Percentiles rank a stretch among this genome's conserved stretches.
These are phyloP conservation scores for Phialemonium atrogriseum DNA, from an alignment of 2,329 filamentous ascomycete species.

Conservation along the genomic window DNA sequence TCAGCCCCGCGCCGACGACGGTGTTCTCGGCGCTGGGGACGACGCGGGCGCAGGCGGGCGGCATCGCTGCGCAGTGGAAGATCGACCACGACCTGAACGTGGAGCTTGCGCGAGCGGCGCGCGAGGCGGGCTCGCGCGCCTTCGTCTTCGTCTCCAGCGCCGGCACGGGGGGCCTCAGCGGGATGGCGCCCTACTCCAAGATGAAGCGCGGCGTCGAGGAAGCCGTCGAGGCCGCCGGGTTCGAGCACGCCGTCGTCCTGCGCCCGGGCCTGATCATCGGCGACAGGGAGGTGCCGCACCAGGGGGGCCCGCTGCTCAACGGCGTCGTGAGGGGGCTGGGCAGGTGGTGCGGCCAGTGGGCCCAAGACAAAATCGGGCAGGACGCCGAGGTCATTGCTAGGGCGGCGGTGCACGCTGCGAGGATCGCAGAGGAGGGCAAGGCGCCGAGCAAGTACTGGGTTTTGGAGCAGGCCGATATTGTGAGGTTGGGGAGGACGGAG, in stretches of 20 bases:
- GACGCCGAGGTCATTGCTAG: constrained; percentile 64
- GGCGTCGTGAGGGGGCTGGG: constrained; percentile 48
- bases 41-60: constrained; percentile 66
- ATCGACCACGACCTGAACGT: constrained; percentile 86
- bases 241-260: constrained; percentile 69
- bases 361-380: constrained; percentile 63
- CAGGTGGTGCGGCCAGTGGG: constrained; percentile 34
- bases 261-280: constrained; percentile 72
- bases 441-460: constrained; percentile 54
- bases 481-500: constrained; percentile 56
- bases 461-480: constrained; percentile 52
- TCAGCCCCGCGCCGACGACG: constrained; percentile 48
- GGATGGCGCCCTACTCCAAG: constrained; percentile 42
- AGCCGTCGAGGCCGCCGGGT: constrained; percentile 59
- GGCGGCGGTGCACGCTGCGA: constrained; percentile 54
- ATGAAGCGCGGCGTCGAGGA: constrained; percentile 92
- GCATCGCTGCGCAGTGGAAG: constrained; percentile 72
- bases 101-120: constrained; percentile 67
- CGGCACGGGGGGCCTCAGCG: constrained; percentile 31
- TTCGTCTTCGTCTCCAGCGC: constrained; percentile 68
- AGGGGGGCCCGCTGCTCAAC: constrained; percentile 48
- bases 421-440: constrained; percentile 50
- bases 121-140: constrained; percentile 59
- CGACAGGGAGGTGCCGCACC: constrained; percentile 51
- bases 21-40: constrained; percentile 78